These are phyloP conservation scores for Carex kokanica DNA, from an alignment of 176 grass and related monocot genomes.

Conservation along the genomic window DNA sequence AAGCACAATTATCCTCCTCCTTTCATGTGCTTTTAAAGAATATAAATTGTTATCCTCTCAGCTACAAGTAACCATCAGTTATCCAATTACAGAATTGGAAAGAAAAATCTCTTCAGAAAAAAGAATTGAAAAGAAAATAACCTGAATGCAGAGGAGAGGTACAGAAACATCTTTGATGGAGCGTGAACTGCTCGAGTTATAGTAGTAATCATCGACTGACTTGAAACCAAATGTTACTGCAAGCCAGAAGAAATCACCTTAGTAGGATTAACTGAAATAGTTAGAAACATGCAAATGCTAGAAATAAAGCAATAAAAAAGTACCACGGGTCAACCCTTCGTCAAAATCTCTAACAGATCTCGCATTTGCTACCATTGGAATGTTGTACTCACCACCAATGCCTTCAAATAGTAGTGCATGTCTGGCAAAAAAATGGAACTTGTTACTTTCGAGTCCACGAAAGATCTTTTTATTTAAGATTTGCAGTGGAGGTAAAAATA, in stretches of 20 bases:
- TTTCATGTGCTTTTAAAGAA: not conserved
- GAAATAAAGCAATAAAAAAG: not conserved
- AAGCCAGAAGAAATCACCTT: constrained; percentile 16
- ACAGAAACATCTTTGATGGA: constrained; percentile 78
- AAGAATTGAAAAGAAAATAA: constrained; percentile 25
- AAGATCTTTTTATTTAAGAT: constrained; percentile 25
- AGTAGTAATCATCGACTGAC: constrained; percentile 97
- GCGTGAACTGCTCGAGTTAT: constrained; percentile 83
- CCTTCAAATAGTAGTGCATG: constrained; percentile 82
- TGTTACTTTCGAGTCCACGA: constrained; percentile 31
- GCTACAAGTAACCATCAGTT: not conserved
- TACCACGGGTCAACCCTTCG: constrained; percentile 85
- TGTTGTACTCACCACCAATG: constrained; percentile 76
- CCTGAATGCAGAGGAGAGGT: constrained; percentile 98
- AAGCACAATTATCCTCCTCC: not conserved
- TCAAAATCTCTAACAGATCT: constrained; percentile 93
- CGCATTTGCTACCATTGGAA: constrained; percentile 68
- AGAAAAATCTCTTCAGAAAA: not conserved
- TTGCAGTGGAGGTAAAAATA: constrained; percentile 6
- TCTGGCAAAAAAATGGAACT: constrained; percentile 35
- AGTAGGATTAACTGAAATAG: not conserved
- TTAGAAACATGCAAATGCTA: not conserved
- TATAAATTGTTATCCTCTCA: not conserved
- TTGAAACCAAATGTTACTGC: constrained; percentile 99
- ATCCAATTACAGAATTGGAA: not conserved